phyloP scores from a whole-genome alignment of 1,284 basidiomycete genomes.

The Xerocomus amazonicus region DNA sequence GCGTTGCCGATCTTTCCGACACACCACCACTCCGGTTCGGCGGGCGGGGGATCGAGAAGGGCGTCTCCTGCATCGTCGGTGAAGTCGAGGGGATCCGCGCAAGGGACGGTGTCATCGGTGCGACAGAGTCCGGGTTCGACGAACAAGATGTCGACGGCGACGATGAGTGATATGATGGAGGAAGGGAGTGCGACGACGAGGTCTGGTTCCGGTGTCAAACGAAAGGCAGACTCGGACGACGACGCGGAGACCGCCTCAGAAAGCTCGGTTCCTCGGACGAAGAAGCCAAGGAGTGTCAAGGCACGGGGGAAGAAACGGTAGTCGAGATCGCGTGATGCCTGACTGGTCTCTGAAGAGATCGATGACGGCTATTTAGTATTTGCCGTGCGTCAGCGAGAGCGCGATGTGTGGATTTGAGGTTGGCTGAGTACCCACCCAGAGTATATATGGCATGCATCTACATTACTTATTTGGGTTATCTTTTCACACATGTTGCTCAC shows the following conservation, averaged over 20 bases:
- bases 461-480: too few relatives aligned
- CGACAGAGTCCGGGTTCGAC: constrained; percentile 43
- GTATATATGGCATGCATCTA: too few relatives aligned
- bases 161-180: constrained; percentile 41
- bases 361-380: too few relatives aligned
- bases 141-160: constrained; percentile 38
- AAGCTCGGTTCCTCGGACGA: constrained; percentile 34
- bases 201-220: constrained; percentile 37
- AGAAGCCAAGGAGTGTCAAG: constrained; percentile 35
- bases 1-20: constrained; percentile 16
- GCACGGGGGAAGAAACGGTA: constrained; percentile 36
- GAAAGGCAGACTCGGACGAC: constrained; percentile 48
- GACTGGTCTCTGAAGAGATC: too few relatives aligned
- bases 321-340: neutral
- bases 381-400: too few relatives aligned
- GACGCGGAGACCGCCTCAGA: constrained; percentile 54
- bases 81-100: constrained; percentile 46
- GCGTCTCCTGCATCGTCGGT: constrained; percentile 48
- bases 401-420: too few relatives aligned
- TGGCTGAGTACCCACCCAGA: too few relatives aligned
- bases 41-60: constrained; percentile 30
- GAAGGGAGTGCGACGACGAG: constrained; percentile 32
- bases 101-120: constrained; percentile 36
- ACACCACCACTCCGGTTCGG: constrained; percentile 17
- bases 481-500: too few relatives aligned